A percentile compares a stretch with the other conserved stretches of the same genome.
These are phyloP conservation scores for Trichoderma arundinaceum DNA, from an alignment of 2,329 filamentous ascomycete species.

Conservation along the genomic window DNA sequence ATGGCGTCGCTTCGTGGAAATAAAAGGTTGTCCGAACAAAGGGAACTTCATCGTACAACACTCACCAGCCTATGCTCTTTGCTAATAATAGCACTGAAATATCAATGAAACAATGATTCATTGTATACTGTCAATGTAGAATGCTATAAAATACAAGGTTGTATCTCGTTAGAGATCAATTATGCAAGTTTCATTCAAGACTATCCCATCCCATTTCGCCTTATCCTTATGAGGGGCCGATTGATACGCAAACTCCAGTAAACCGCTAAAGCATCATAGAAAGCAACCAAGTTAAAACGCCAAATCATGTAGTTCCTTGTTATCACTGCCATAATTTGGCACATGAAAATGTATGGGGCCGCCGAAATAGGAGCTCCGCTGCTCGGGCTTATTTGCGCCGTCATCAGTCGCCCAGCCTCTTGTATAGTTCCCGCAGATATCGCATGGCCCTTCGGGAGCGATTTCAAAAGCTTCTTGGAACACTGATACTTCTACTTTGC, in stretches of 20 bases:
- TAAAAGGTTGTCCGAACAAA: background rate
- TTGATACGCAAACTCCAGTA: background rate
- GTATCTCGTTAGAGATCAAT: background rate
- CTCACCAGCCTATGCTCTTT: background rate
- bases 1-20: background rate
- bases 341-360: conserved; percentile 35
- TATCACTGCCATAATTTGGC: conserved; percentile 1
- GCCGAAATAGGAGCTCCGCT: conserved; percentile 34
- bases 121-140: background rate
- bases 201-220: background rate
- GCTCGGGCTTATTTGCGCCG: conserved; percentile 29
- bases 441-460: conserved; percentile 11
- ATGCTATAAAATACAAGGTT: background rate
- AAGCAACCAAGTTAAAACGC: background rate
- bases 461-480: conserved; percentile 18
- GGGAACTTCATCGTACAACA: background rate
- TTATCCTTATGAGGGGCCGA: background rate
- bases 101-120: background rate
- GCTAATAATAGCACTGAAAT: background rate
- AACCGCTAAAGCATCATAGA: conserved; percentile 5
- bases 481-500: conserved; percentile 22
- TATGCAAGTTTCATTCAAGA: background rate
- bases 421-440: conserved; percentile 36
- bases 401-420: conserved; percentile 35
- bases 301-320: background rate